Evolutionary conservation across 306 rosid genomes (phyloP).

Genomic region (Casuarina cunninghamiana): DNA sequence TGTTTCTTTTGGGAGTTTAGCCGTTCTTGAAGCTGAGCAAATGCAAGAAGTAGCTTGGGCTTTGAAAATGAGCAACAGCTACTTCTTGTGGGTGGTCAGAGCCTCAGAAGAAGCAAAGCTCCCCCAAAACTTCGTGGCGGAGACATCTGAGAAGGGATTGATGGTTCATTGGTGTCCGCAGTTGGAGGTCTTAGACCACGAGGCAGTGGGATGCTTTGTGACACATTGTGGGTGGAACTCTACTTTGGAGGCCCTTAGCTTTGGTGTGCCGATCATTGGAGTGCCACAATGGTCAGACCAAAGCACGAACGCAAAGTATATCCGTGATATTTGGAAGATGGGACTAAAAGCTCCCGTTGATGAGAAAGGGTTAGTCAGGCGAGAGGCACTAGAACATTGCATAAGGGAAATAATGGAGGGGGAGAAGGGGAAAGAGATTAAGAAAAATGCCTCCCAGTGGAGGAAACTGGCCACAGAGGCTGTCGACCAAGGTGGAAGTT

Average conservation of each 20-base stretch:
- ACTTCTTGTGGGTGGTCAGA: constrained; percentile 5
- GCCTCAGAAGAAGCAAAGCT: neutral
- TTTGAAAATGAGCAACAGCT: neutral
- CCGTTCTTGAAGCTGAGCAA: neutral
- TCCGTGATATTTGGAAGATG: neutral
- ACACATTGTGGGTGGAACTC: constrained; percentile 4
- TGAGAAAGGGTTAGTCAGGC: neutral
- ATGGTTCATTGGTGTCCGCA: constrained; percentile 2
- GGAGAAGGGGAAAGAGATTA: neutral
- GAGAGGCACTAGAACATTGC: neutral
- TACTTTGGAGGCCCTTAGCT: neutral
- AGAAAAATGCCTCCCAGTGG: neutral
- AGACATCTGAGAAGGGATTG: neutral
- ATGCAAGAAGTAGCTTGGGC: neutral
- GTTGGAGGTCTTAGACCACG: neutral
- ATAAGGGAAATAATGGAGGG: neutral
- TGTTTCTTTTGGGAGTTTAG: neutral
- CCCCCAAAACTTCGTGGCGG: neutral
- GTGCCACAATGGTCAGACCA: neutral
- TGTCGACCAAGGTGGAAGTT: neutral
- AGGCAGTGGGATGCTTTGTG: constrained; percentile 7
- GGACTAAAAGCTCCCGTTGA: neutral
- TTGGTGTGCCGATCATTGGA: neutral
- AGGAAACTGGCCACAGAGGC: neutral
- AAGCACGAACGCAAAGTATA: neutral